phyloP scores from a whole-genome alignment of 1,284 basidiomycete species.

The Gomphus bonarii region DNA sequence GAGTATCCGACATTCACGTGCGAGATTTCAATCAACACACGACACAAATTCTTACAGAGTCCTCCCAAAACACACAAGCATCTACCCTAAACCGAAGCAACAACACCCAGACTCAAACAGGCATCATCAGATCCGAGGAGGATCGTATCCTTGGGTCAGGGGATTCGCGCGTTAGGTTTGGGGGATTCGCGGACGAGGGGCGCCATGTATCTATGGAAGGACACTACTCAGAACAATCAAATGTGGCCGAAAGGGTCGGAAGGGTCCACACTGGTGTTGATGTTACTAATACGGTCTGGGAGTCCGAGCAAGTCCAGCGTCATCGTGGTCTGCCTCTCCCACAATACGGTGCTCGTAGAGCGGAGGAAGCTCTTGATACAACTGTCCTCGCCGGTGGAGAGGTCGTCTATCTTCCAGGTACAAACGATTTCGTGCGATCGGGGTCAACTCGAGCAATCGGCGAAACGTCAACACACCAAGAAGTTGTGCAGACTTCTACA shows the following conservation, averaged over 20 bases:
- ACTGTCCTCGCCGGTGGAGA: neutral
- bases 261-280: no score
- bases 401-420: neutral
- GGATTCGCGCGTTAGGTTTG: neutral
- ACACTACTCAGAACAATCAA: no score
- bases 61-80: neutral
- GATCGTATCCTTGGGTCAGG: neutral
- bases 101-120: no score
- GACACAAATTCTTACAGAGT: no score
- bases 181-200: neutral
- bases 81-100: neutral
- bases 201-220: no score
- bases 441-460: neutral
- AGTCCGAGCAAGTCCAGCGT: no score
- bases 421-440: no score
- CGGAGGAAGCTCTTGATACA: neutral
- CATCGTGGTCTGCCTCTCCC: no score
- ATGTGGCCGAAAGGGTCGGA: no score
- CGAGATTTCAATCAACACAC: neutral
- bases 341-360: neutral
- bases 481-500: neutral
- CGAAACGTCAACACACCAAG: no score
- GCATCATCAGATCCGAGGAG: no score
- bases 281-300: no score
- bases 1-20: neutral